Evolutionary conservation across 768 basidiomycete genomes (phyloP), one percentile per base, ranked within the genome.

Genomic region (Kondoa malvinella): DNA sequence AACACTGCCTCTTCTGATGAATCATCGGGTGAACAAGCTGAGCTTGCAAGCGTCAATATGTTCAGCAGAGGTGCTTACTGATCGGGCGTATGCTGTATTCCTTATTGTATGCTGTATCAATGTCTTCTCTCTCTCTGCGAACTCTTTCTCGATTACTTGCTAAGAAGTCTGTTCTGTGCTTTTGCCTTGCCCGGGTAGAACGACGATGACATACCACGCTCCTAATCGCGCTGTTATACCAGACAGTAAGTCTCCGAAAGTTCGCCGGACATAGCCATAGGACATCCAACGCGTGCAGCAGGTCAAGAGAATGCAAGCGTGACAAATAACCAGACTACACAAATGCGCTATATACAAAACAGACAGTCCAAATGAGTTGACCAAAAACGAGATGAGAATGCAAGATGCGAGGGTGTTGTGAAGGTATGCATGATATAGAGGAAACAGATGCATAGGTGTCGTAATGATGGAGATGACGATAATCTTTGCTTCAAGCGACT

Each of bases 61-160:
- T 82, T 82, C 67, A 78, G 72, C 2, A 76, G 79, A 70, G 74
- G 62, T 21, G 78, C 78, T 21, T 72, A 69, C 82, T 25, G 81
- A 81, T 69, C 77, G 82, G 27, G 73, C 83, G 1, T 76, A 67
- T 16, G 17, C 65, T 1, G 25, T 34, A 1, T 32, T 4, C 4
- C 17, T 65, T 34, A 67, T n/a, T n/a, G n/a, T n/a, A 70, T 31
- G 62, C 60, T 15, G 59, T 8, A 50, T 8, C 21, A 50, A 21
- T n/a, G n/a, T n/a, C n/a, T n/a, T n/a, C 40, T 21, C 40, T 21
- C 40, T 8, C 12, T 50, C 40, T 8, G 40, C 21, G 40, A n/a
- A n/a, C n/a, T n/a, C n/a, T n/a, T n/a, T n/a, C n/a, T n/a, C n/a
- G n/a, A n/a, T n/a, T n/a, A n/a, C n/a, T n/a, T n/a, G n/a, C n/a